phyloP scores from a whole-genome alignment of 2,329 filamentous ascomycete genomes.

The Dactylellina drechsleri region DNA sequence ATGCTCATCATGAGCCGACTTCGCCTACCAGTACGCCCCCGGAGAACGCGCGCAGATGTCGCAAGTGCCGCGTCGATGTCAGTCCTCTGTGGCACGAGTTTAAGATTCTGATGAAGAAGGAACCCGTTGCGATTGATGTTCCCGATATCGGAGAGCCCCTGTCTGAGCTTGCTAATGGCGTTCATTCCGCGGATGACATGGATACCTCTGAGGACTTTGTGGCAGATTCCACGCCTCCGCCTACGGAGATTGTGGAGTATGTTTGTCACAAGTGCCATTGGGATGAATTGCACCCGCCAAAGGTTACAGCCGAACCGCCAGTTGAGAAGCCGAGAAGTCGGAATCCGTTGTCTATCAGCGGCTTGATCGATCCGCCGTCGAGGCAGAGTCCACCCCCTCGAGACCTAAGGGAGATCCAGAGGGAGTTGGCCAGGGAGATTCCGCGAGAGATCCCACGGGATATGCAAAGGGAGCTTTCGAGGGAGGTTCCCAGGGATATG shows the following conservation, averaged over 20 bases:
- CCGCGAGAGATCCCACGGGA: constrained; percentile 45
- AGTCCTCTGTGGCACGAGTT: constrained; percentile 58
- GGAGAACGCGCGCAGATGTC: constrained; percentile 60
- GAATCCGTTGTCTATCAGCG: constrained; percentile 49
- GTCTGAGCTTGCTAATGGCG: constrained; percentile 35
- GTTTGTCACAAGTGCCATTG: constrained; percentile 57
- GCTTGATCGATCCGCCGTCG: constrained; percentile 45
- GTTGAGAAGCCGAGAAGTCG: constrained; percentile 46
- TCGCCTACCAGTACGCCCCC: constrained; percentile 45
- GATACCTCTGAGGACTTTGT: constrained; percentile 44
- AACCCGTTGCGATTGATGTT: constrained; percentile 34
- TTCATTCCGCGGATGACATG: constrained; percentile 45
- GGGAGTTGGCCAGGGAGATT: constrained; percentile 42
- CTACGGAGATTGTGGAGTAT: constrained; percentile 55
- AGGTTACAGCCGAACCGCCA: constrained; percentile 27
- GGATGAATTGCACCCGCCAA: constrained; percentile 55
- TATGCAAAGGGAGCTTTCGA: constrained; percentile 53
- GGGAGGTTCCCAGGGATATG: constrained; percentile 15
- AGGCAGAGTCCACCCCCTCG: constrained; percentile 34
- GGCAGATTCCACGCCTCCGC: constrained; percentile 37
- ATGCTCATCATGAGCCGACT: constrained; percentile 37
- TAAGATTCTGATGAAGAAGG: constrained; percentile 54
- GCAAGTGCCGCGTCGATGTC: constrained; percentile 57
- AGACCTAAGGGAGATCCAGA: constrained; percentile 37
- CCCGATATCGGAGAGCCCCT: constrained; percentile 40